Conservation (phyloP, 345 rosid genomes). For the Salix arbutifolia region DNA sequence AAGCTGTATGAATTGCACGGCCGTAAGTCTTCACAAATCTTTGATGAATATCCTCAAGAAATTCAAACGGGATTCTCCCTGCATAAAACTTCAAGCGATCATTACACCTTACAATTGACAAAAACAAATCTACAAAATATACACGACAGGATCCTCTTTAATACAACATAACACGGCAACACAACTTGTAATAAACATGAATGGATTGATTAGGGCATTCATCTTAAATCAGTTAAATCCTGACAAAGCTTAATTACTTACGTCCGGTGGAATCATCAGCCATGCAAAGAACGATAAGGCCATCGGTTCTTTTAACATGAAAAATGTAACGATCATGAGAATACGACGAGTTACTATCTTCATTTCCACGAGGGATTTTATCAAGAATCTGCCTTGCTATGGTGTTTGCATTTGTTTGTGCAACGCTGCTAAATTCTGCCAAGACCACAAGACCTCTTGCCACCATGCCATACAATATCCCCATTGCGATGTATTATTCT, state of each 20-base stretch:
- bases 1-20: constrained; percentile 34
- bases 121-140: too few species aligned
- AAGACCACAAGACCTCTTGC: constrained; percentile 46
- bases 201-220: background rate
- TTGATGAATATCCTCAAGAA: constrained; percentile 43
- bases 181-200: background rate
- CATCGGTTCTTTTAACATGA: constrained; percentile 45
- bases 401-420: constrained; percentile 33
- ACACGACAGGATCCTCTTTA: too few species aligned
- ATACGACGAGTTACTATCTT: constrained; percentile 31
- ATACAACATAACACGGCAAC: background rate
- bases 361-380: constrained; percentile 23
- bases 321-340: constrained; percentile 47
- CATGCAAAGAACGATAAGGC: constrained; percentile 50
- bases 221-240: too few species aligned
- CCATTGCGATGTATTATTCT: constrained; percentile 19
- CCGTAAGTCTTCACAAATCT: constrained; percentile 38
- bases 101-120: too few species aligned
- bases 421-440: constrained; percentile 41
- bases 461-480: constrained; percentile 49
- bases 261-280: constrained; percentile 39
- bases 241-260: constrained; percentile 6
- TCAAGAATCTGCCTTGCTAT: constrained; percentile 41
- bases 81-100: background rate
- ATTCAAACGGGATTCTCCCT: constrained; percentile 51